phyloP scores from a whole-genome alignment of 202 grass and related monocot genomes.

The Carex sylvatica region DNA sequence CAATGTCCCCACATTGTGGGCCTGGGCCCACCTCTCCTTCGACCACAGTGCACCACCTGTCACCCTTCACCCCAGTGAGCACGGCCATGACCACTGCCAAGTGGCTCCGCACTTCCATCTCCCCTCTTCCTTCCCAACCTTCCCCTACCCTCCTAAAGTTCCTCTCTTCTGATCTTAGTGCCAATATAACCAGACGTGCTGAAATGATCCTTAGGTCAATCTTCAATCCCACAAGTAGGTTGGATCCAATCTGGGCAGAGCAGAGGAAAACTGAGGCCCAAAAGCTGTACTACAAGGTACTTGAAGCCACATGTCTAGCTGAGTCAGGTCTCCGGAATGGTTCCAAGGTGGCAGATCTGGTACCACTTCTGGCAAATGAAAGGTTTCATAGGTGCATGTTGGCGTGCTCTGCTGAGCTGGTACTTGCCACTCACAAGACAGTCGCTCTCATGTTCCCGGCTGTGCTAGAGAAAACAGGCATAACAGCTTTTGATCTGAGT shows the following conservation, averaged over 20 bases:
- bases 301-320: constrained; percentile 85
- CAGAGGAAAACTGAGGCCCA: constrained; percentile 93
- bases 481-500: constrained; percentile 94
- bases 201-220: constrained; percentile 84
- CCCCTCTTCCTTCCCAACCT: constrained; percentile 73
- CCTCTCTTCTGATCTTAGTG: constrained; percentile 43
- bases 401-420: constrained; percentile 89
- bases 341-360: constrained; percentile 83
- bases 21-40: constrained; percentile 26
- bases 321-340: constrained; percentile 72
- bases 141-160: constrained; percentile 67
- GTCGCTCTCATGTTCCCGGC: constrained; percentile 97
- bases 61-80: constrained; percentile 87
- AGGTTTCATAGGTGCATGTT: constrained; percentile 97
- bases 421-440: constrained; percentile 91
- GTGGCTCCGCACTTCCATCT: constrained; percentile 79
- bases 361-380: constrained; percentile 75
- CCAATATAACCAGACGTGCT: constrained; percentile 55
- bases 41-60: constrained; percentile 53
- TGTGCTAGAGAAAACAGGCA: constrained; percentile 91
- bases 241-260: constrained; percentile 94
- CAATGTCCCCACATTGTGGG: constrained; percentile 71
- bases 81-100: constrained; percentile 94
- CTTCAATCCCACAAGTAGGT: constrained; percentile 62
- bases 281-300: constrained; percentile 86